phyloP scores from a whole-genome alignment of 1,284 basidiomycete species.

The Irpex sp. region DNA sequence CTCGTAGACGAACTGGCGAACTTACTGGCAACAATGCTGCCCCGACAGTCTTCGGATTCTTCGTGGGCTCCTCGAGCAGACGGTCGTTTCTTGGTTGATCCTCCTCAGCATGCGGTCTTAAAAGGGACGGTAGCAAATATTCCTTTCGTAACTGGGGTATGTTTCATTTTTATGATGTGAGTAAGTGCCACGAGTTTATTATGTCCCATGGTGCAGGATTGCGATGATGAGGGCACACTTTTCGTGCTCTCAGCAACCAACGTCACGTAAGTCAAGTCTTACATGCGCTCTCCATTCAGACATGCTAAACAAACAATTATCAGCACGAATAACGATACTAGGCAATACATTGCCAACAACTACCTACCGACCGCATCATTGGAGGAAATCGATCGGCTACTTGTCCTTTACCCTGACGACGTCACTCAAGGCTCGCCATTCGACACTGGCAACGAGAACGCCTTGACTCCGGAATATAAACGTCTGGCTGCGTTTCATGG shows the following conservation, averaged over 20 bases:
- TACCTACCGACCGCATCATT: slow-evolving; percentile 32
- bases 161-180: neutral
- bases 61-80: slow-evolving; percentile 38
- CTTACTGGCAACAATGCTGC: no score
- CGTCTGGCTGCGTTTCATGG: slow-evolving; percentile 46
- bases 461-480: slow-evolving; percentile 46
- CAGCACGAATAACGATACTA: slow-evolving; percentile 40
- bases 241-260: slow-evolving; percentile 38
- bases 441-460: slow-evolving; percentile 41
- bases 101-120: slow-evolving; percentile 23
- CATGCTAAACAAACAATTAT: neutral
- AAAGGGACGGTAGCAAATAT: slow-evolving; percentile 27
- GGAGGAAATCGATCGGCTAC: slow-evolving; percentile 28
- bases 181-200: neutral
- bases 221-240: slow-evolving; percentile 51
- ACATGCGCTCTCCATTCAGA: neutral
- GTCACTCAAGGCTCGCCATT: slow-evolving; percentile 48
- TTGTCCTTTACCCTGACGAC: slow-evolving; percentile 39
- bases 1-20: neutral
- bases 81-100: slow-evolving; percentile 31
- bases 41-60: slow-evolving; percentile 20
- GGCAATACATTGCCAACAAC: slow-evolving; percentile 22
- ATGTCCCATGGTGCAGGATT: slow-evolving; percentile 21
- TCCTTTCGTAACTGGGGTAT: slow-evolving; percentile 27
- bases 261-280: neutral